These are phyloP conservation scores for Sechiopsis laciniata DNA, from an alignment of 306 rosid species.

Conservation along the genomic window DNA sequence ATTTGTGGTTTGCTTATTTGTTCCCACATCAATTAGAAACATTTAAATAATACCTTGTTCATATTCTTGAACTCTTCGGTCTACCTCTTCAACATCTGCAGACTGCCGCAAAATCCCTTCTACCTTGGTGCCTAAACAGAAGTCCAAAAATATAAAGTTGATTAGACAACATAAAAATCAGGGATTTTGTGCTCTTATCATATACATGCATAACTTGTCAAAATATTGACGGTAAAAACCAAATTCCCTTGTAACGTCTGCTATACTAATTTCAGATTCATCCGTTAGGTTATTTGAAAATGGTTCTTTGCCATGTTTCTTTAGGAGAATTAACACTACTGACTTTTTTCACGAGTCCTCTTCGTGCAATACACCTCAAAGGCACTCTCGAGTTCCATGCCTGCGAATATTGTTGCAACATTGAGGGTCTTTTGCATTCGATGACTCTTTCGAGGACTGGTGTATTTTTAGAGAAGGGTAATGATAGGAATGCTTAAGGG, in stretches of 20 bases:
- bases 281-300: background rate
- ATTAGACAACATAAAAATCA: background rate
- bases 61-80: constrained; percentile 86
- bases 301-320: background rate
- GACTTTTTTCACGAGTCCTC: background rate
- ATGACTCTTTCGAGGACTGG: background rate
- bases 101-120: constrained; percentile 96
- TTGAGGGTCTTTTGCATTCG: background rate
- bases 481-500: no score
- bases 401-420: background rate
- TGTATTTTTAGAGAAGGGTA: no score
- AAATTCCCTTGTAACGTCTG: background rate
- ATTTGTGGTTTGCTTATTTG: background rate
- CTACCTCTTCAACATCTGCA: constrained; percentile 99
- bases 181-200: background rate
- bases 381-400: background rate
- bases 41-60: constrained; percentile 62
- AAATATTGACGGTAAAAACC: background rate
- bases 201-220: background rate
- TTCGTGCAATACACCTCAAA: background rate
- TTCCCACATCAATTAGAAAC: background rate
- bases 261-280: constrained; percentile 2
- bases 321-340: background rate
- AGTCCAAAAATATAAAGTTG: constrained; percentile 1
- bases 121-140: constrained; percentile 55